phyloP scores from a whole-genome alignment of 1,284 basidiomycete species.

The Athelia psychrophila region DNA sequence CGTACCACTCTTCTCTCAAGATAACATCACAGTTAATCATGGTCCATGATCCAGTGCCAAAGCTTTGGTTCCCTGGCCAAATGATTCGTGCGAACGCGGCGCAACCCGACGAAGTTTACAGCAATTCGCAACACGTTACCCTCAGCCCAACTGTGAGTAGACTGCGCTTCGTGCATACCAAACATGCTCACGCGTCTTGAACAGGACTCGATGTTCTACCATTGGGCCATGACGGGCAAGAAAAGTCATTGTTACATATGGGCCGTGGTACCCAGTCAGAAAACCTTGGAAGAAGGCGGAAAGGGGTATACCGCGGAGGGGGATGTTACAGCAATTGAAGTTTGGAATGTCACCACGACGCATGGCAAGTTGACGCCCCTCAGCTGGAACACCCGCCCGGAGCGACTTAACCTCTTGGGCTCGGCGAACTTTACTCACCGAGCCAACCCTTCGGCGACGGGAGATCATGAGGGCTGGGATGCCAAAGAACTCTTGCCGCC shows the following conservation, averaged over 20 bases:
- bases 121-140: not conserved
- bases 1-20: too few species aligned
- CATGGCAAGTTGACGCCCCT: not conserved
- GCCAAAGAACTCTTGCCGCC: not conserved
- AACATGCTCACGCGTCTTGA: not conserved
- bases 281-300: not conserved
- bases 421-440: not conserved
- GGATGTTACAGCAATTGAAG: constrained; percentile 4
- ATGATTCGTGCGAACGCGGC: not conserved
- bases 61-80: not conserved
- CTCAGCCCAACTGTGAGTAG: not conserved
- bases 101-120: not conserved
- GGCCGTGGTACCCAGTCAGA: not conserved
- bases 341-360: constrained; percentile 3
- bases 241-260: constrained; percentile 2
- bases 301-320: constrained; percentile 2
- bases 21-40: too few species aligned
- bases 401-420: not conserved
- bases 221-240: not conserved
- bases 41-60: too few species aligned
- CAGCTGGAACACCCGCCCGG: constrained; percentile 5
- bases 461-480: not conserved
- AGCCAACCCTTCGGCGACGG: not conserved
- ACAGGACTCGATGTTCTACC: constrained; percentile 7
- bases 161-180: not conserved